Conservation (phyloP, 2,329 filamentous ascomycete genomes). For the Lachnellula cervina region DNA sequence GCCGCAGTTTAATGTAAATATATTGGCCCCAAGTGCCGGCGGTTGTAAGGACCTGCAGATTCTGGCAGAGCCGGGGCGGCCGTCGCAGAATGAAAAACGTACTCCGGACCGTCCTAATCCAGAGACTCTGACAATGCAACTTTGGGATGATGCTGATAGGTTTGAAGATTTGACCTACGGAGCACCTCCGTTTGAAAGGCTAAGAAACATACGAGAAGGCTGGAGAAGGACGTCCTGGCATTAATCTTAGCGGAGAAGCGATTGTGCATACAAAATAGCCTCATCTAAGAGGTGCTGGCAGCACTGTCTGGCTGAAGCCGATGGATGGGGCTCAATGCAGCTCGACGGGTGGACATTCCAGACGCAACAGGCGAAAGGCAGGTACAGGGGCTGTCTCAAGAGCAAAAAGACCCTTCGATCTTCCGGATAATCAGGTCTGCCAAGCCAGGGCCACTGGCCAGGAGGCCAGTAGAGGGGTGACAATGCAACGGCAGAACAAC, state of each 20-base stretch:
- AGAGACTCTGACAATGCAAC: neutral
- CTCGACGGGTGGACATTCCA: slow-evolving; percentile 8
- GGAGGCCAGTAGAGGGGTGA: neutral
- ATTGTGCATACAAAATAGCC: neutral
- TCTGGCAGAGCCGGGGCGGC: slow-evolving; percentile 1
- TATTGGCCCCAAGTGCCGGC: slow-evolving; percentile 15
- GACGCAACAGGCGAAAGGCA: slow-evolving; percentile 10
- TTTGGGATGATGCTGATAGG: neutral
- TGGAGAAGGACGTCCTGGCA: neutral
- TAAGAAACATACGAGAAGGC: neutral
- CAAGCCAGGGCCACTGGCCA: neutral
- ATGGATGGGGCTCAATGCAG: slow-evolving; percentile 8
- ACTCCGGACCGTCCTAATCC: neutral
- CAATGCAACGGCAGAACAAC: neutral
- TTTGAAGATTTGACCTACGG: neutral
- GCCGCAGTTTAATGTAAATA: slow-evolving; percentile 11
- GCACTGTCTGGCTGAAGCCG: slow-evolving; percentile 1
- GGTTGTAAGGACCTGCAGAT: neutral
- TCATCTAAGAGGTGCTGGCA: neutral
- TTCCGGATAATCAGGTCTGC: slow-evolving; percentile 17
- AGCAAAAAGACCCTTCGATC: slow-evolving; percentile 13
- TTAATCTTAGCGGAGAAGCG: neutral
- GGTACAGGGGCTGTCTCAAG: slow-evolving; percentile 10
- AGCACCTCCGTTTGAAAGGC: neutral
- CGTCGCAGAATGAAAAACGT: neutral